These are phyloP conservation scores for Alternaria solani DNA, from an alignment of 2,329 filamentous ascomycete species.

Conservation along the genomic window DNA sequence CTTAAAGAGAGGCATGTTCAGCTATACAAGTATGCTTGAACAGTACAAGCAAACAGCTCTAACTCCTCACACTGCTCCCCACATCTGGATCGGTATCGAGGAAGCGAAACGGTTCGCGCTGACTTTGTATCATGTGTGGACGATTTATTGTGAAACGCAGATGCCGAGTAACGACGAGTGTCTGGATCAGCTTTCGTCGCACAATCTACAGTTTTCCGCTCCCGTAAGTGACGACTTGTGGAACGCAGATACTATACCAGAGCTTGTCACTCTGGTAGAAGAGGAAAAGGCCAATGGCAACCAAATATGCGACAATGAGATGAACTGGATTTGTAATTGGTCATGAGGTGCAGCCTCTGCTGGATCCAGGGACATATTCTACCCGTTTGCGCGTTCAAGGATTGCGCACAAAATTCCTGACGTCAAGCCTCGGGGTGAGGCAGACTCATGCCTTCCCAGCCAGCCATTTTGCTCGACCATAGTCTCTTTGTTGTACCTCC, in stretches of 20 bases:
- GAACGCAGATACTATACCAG: not conserved
- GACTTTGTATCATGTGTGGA: not conserved
- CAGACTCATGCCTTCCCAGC: too few species aligned
- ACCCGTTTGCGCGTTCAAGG: slow-evolving; percentile 9
- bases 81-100: not conserved
- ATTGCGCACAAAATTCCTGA: slow-evolving; percentile 20
- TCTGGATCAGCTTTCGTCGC: not conserved
- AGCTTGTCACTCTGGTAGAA: not conserved
- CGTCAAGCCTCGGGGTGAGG: not conserved
- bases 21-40: not conserved
- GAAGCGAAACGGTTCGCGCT: not conserved
- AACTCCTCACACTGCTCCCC: not conserved
- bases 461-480: too few species aligned
- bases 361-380: slow-evolving; percentile 2
- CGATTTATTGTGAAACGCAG: not conserved
- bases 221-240: not conserved
- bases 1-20: not conserved
- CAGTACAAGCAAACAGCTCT: not conserved
- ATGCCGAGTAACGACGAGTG: not conserved
- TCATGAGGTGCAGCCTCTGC: not conserved
- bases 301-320: not conserved
- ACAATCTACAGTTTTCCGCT: not conserved
- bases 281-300: not conserved
- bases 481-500: too few species aligned
- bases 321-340: not conserved